These are phyloP conservation scores for Symbiodinium natans DNA, from an alignment of 73 alveolate genomes.

Conservation along the genomic window DNA sequence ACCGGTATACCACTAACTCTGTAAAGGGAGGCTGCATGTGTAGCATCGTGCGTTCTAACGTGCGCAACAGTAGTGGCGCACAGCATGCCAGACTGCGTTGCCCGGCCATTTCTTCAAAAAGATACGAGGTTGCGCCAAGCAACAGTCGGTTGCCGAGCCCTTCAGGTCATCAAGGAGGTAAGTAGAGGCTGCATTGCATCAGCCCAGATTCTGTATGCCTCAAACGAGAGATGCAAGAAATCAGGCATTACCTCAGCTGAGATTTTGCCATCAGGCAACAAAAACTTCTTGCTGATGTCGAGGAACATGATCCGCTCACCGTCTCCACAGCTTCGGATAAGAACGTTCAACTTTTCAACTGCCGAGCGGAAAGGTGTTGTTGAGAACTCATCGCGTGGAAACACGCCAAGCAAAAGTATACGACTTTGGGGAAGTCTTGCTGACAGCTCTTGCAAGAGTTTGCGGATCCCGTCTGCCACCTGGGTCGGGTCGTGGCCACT, in stretches of 20 bases:
- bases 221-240: not conserved
- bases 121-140: too few relatives aligned
- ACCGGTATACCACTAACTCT: too few relatives aligned
- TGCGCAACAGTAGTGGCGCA: too few relatives aligned
- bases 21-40: too few relatives aligned
- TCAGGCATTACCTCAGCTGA: not conserved
- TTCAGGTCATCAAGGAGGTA: not conserved
- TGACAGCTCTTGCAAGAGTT: not conserved
- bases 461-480: not conserved
- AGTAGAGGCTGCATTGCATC: not conserved
- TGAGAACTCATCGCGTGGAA: not conserved
- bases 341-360: too few relatives aligned
- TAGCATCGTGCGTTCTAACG: too few relatives aligned
- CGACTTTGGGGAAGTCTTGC: not conserved
- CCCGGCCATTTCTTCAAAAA: too few relatives aligned
- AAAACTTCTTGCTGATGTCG: not conserved
- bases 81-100: too few relatives aligned
- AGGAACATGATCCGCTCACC: not conserved
- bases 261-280: not conserved
- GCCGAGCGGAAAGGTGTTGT: not conserved
- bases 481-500: not conserved
- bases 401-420: not conserved
- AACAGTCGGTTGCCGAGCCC: too few relatives aligned
- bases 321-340: not conserved
- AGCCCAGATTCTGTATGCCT: not conserved